These are phyloP conservation scores for Fusarium lyarnte DNA, from an alignment of 2,329 filamentous ascomycete species.

Conservation along the genomic window DNA sequence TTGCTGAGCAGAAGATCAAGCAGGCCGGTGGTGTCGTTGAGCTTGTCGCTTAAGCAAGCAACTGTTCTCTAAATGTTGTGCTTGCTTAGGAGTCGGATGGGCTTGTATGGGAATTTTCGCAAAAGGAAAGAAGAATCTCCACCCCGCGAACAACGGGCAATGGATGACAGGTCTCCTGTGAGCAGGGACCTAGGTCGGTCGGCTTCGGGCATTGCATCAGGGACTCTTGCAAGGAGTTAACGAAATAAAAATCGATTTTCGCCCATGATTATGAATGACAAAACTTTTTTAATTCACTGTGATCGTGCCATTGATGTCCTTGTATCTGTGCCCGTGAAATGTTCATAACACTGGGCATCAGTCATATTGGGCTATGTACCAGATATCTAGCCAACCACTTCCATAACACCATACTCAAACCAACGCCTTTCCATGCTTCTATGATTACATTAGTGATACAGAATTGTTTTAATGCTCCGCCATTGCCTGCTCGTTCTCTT, in stretches of 20 bases:
- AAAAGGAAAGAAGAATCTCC: slow-evolving; percentile 43
- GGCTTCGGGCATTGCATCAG: slow-evolving; percentile 56
- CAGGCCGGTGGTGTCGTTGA: slow-evolving; percentile 96
- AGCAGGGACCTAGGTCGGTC: slow-evolving; percentile 48
- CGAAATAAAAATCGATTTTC: slow-evolving; percentile 54
- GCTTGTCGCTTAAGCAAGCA: slow-evolving; percentile 78
- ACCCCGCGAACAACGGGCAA: slow-evolving; percentile 32
- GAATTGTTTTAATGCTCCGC: slow-evolving; percentile 16
- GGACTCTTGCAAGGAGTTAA: slow-evolving; percentile 54
- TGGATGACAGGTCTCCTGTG: slow-evolving; percentile 39
- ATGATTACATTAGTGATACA: slow-evolving; percentile 33
- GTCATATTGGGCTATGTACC: slow-evolving; percentile 30
- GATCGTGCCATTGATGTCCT: not conserved
- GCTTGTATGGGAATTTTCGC: slow-evolving; percentile 44
- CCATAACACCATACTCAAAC: slow-evolving; percentile 22
- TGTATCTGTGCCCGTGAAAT: not conserved
- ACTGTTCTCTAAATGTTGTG: slow-evolving; percentile 29
- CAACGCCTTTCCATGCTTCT: slow-evolving; percentile 32
- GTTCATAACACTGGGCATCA: slow-evolving; percentile 16
- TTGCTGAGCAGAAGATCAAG: slow-evolving; percentile 99
- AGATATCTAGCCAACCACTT: slow-evolving; percentile 23
- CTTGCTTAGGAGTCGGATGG: slow-evolving; percentile 44
- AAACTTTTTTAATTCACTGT: not conserved
- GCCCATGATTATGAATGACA: slow-evolving; percentile 42
- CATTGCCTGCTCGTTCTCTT: slow-evolving; percentile 44